phyloP scores from a whole-genome alignment of 1,284 basidiomycete genomes.

The Moesziomyces aphidis region DNA sequence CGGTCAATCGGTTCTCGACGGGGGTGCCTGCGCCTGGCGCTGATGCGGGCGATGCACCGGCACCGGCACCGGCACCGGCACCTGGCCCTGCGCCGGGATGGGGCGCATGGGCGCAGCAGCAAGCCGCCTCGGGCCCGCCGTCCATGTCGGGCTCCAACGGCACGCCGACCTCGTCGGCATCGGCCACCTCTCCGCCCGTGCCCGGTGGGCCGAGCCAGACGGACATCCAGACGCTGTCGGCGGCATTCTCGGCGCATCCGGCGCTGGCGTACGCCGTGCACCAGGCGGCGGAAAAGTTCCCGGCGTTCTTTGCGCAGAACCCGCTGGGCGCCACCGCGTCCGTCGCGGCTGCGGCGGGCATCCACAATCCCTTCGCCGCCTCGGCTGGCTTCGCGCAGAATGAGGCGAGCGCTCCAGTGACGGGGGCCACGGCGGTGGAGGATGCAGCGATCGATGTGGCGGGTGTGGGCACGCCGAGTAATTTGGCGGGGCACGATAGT shows the following conservation, averaged over 20 bases:
- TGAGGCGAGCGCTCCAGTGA: neutral
- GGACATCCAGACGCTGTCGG: conserved; percentile 35
- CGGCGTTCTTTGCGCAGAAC: conserved; percentile 45
- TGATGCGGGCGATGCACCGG: conserved; percentile 1
- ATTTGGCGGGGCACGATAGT: conserved; percentile 21
- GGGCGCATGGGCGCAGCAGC: conserved; percentile 7
- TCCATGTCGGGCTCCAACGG: conserved; percentile 32
- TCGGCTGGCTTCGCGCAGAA: neutral
- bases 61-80: neutral
- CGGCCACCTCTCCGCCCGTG: conserved; percentile 24
- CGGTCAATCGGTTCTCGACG: conserved; percentile 23
- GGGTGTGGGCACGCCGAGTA: conserved; percentile 27
- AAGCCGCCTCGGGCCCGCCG: conserved; percentile 14
- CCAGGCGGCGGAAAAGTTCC: conserved; percentile 47
- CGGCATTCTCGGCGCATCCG: conserved; percentile 41
- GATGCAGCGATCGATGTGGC: conserved; percentile 7
- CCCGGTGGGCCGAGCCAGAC: conserved; percentile 5
- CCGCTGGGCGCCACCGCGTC: conserved; percentile 38
- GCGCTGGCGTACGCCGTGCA: conserved; percentile 45
- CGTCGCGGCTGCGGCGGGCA: conserved; percentile 40
- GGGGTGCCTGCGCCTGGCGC: conserved; percentile 12
- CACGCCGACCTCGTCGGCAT: conserved; percentile 21
- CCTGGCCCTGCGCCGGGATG: conserved; percentile 9
- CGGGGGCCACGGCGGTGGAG: neutral
- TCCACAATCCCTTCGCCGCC: conserved; percentile 26